phyloP scores from a whole-genome alignment of 1,139 yeast genomes.

The Hansenula sp. region DNA sequence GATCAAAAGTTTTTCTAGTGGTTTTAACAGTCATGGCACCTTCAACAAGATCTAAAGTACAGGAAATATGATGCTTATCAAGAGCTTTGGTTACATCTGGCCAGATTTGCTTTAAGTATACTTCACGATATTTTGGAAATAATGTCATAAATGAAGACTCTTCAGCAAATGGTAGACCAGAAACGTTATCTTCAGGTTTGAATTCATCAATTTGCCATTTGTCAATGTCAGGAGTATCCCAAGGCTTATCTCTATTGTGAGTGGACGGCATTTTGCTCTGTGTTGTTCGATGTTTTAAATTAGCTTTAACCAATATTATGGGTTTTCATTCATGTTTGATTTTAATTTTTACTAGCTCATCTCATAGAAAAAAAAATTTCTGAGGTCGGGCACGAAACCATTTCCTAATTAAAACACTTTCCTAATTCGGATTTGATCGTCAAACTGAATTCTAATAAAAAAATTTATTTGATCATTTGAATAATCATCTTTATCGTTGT shows the following conservation, averaged over 20 bases:
- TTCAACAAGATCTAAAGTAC: slow-evolving; percentile 86
- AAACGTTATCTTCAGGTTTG: slow-evolving; percentile 81
- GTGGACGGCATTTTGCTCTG: slow-evolving; percentile 75
- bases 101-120: slow-evolving; percentile 86
- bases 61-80: slow-evolving; percentile 68
- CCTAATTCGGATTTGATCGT: too few species aligned
- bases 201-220: slow-evolving; percentile 92
- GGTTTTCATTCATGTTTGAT: neutral
- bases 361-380: slow-evolving; percentile 5
- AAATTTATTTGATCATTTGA: too few species aligned
- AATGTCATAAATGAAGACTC: slow-evolving; percentile 93
- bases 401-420: too few species aligned
- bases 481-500: too few species aligned
- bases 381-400: neutral
- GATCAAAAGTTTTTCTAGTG: slow-evolving; percentile 92
- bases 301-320: neutral
- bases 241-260: slow-evolving; percentile 91
- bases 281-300: neutral
- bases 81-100: slow-evolving; percentile 83
- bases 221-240: slow-evolving; percentile 96
- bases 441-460: too few species aligned
- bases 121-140: slow-evolving; percentile 95
- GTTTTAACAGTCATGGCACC: slow-evolving; percentile 98
- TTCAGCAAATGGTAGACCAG: slow-evolving; percentile 87
- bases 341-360: slow-evolving; percentile 6